Conservation (phyloP, 208 protist genomes). For the Wallacemonas rigidus region DNA sequence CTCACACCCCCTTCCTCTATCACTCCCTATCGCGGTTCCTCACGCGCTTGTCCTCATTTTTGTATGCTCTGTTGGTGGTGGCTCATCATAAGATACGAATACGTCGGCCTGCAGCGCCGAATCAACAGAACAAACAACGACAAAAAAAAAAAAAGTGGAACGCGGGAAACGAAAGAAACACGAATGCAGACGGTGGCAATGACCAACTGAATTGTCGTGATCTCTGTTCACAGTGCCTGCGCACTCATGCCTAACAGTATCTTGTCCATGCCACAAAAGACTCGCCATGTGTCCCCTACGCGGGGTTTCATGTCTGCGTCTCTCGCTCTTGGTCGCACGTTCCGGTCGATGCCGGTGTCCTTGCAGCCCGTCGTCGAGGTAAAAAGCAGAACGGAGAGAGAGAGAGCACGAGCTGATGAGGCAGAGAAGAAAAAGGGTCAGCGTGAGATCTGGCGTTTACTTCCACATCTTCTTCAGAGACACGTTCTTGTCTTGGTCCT, state of each 20-base stretch:
- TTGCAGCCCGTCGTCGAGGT: no score
- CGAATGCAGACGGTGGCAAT: background rate
- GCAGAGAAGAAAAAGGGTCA: conserved; percentile 11
- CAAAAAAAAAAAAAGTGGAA: conserved; percentile 9
- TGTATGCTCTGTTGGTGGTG: background rate
- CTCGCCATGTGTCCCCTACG: no score
- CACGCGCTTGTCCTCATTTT: background rate
- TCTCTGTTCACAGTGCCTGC: no score
- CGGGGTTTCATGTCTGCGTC: no score
- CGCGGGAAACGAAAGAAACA: conserved; percentile 1
- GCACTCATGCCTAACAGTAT: no score
- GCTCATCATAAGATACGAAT: conserved; percentile 9
- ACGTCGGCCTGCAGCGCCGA: conserved; percentile 9
- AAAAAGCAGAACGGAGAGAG: no score
- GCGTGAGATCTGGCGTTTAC: conserved; percentile 27
- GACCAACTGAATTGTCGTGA: no score
- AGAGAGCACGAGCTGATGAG: background rate
- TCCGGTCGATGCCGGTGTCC: no score
- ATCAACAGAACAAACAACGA: conserved; percentile 11
- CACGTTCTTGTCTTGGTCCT: conserved; percentile 97
- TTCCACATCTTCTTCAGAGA: conserved; percentile 98
- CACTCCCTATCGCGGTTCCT: no score
- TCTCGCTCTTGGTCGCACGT: no score
- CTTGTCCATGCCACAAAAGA: no score
- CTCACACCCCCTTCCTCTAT: no score